These are phyloP conservation scores for Abelmoschus esculentus DNA, from an alignment of 345 rosid genomes.

Conservation along the genomic window DNA sequence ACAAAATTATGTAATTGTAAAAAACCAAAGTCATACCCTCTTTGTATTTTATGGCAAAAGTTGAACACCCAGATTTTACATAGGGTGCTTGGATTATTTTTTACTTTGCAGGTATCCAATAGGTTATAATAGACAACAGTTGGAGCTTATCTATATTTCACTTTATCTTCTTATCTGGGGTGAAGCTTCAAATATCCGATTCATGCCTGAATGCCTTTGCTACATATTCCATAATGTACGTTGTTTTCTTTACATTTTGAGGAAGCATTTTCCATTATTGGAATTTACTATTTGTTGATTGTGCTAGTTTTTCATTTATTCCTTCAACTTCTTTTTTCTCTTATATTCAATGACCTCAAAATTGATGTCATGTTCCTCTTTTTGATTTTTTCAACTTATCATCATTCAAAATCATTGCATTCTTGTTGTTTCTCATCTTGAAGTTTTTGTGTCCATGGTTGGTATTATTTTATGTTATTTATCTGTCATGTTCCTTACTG, in stretches of 20 bases:
- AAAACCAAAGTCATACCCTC: not conserved
- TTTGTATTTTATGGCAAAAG: not conserved
- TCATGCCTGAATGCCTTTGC: constrained; percentile 99
- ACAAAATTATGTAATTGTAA: not conserved
- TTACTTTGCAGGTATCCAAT: constrained; percentile 44
- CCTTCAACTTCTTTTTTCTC: not conserved
- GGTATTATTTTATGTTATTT: not conserved
- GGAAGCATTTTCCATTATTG: not conserved
- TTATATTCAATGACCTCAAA: not conserved
- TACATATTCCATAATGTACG: constrained; percentile 90
- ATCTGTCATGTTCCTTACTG: not conserved
- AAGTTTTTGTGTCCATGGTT: not conserved
- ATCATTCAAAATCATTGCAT: not conserved
- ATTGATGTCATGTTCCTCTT: not conserved
- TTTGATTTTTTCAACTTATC: not conserved
- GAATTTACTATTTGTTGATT: not conserved
- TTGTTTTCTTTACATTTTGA: constrained; percentile 6
- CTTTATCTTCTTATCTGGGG: constrained; percentile 99
- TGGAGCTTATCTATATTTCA: constrained; percentile 67
- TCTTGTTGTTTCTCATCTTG: not conserved
- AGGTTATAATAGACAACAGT: constrained; percentile 39
- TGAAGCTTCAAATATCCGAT: constrained; percentile 96
- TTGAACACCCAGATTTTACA: constrained; percentile 8
- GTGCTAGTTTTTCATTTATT: not conserved
- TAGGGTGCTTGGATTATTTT: constrained; percentile 17